phyloP scores from a whole-genome alignment of 768 basidiomycete species.

The Kwoniella newhampshirensis region DNA sequence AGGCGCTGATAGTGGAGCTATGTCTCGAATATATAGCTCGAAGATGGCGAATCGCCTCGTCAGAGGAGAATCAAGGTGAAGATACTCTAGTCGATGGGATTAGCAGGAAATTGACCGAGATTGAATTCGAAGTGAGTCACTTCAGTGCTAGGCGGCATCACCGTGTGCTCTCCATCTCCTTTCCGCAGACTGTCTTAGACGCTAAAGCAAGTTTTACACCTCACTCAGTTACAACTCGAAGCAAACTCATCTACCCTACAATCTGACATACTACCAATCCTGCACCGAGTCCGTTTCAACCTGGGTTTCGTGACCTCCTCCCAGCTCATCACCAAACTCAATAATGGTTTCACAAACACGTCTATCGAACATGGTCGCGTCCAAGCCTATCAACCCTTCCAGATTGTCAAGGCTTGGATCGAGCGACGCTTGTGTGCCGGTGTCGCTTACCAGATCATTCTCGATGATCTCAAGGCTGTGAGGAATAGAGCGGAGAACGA shows the following conservation, averaged over 20 bases:
- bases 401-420: conserved; percentile 6
- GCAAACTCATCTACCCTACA: conserved; percentile 10
- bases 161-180: not conserved
- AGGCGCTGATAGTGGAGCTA: conserved; percentile 24
- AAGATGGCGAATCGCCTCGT: conserved; percentile 16
- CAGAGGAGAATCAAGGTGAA: not conserved
- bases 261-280: conserved; percentile 22
- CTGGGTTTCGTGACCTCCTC: conserved; percentile 32
- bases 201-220: not conserved
- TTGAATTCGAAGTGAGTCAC: conserved; percentile 39
- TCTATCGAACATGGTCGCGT: too few relatives aligned
- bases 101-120: conserved; percentile 33
- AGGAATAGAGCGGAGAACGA: conserved; percentile 1
- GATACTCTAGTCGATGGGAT: conserved; percentile 26
- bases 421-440: conserved; percentile 13
- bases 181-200: not conserved
- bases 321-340: conserved; percentile 35
- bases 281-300: conserved; percentile 32
- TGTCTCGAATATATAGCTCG: conserved; percentile 32
- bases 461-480: conserved; percentile 2
- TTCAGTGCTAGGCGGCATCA: conserved; percentile 7
- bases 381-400: not conserved
- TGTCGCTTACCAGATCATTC: not conserved
- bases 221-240: conserved; percentile 25
- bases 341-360: conserved; percentile 8